Evolutionary conservation across 2,329 filamentous ascomycete species (phyloP).

Genomic region (Penicillium palitans): DNA sequence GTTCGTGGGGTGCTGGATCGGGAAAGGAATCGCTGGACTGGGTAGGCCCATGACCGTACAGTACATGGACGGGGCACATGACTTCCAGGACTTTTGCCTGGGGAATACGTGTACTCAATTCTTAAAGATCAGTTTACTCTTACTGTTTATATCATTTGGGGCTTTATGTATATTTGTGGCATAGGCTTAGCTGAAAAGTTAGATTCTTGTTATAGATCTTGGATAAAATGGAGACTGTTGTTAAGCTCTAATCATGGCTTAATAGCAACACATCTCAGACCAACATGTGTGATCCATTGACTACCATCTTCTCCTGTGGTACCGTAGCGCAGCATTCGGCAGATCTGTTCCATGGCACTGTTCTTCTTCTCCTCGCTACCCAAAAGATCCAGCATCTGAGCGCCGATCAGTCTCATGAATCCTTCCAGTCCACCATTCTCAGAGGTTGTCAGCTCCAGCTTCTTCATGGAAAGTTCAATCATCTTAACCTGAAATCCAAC

Average conservation of each 20-base stretch:
- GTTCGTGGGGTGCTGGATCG: neutral
- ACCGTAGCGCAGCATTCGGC: neutral
- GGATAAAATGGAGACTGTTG: conserved; percentile 6
- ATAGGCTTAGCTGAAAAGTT: neutral
- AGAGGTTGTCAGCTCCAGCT: neutral
- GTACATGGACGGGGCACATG: neutral
- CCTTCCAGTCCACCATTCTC: neutral
- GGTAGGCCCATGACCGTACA: neutral
- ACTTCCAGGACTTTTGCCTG: neutral
- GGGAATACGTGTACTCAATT: neutral
- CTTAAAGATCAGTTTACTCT: neutral
- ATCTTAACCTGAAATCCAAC: conserved; percentile 3
- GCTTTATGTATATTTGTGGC: neutral
- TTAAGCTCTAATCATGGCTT: neutral
- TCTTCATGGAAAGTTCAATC: neutral
- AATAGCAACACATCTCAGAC: conserved; percentile 8
- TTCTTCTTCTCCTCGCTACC: conserved; percentile 6
- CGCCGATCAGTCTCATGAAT: conserved; percentile 1
- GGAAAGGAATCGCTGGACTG: neutral
- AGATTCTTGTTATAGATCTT: neutral
- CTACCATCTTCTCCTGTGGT: conserved; percentile 7
- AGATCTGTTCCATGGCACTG: neutral
- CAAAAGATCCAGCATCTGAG: conserved; percentile 7
- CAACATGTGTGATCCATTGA: conserved; percentile 4
- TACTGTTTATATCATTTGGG: neutral